These are phyloP conservation scores for Neurospora sp. DNA, from an alignment of 495 filamentous ascomycete genomes.

Conservation along the genomic window DNA sequence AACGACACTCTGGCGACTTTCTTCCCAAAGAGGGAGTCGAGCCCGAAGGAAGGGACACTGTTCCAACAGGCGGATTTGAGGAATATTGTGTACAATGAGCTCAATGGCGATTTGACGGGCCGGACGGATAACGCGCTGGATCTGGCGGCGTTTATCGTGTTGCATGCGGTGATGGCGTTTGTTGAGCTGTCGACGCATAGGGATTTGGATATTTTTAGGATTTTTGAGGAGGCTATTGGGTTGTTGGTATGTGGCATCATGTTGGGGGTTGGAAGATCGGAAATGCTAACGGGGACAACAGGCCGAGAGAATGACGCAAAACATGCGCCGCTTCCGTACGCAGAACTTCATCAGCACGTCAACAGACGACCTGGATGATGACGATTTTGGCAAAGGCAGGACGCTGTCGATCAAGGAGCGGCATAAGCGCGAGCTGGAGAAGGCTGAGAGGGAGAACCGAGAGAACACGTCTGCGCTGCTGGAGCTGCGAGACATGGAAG, in stretches of 20 bases:
- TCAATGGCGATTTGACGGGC: constrained; percentile 58
- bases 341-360: constrained; percentile 34
- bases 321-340: constrained; percentile 52
- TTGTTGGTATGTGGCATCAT: constrained; percentile 39
- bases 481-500: constrained; percentile 57
- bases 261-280: not conserved
- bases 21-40: constrained; percentile 43
- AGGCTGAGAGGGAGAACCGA: constrained; percentile 45
- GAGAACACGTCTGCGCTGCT: constrained; percentile 55
- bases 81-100: constrained; percentile 56
- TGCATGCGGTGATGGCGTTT: constrained; percentile 54
- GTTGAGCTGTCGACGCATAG: constrained; percentile 48
- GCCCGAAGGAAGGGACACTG: constrained; percentile 41
- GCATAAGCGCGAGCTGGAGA: constrained; percentile 40
- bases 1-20: constrained; percentile 47
- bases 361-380: constrained; percentile 37
- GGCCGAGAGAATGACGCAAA: constrained; percentile 54
- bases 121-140: constrained; percentile 53
- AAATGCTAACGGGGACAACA: constrained; percentile 9
- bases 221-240: constrained; percentile 59
- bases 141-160: constrained; percentile 50
- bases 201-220: constrained; percentile 53
- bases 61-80: constrained; percentile 54
- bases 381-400: constrained; percentile 37
- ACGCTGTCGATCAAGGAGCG: constrained; percentile 33